Evolutionary conservation across 2,329 filamentous ascomycete species (phyloP).

Genomic region (Decorospora gaudefroyi): DNA sequence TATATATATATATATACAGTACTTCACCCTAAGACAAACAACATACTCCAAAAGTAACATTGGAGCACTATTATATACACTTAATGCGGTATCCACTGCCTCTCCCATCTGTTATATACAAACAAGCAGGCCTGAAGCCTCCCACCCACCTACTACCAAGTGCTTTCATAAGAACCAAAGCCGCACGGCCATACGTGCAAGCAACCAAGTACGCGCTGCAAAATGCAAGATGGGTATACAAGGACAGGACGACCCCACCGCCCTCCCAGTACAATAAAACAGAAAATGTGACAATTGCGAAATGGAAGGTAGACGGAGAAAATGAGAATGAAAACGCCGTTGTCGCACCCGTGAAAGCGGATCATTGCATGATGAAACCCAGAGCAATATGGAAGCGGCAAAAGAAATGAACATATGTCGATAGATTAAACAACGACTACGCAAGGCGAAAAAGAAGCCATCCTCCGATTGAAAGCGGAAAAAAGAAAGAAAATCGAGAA

Average conservation of each 20-base stretch:
- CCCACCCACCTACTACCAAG: not conserved
- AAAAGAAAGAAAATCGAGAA: constrained; percentile 6
- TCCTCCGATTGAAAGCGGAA: not conserved
- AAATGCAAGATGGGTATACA: constrained; percentile 46
- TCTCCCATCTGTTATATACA: constrained; percentile 27
- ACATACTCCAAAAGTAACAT: constrained; percentile 6
- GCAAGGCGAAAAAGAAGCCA: constrained; percentile 5
- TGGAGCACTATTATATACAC: constrained; percentile 6
- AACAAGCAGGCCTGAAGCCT: constrained; percentile 22
- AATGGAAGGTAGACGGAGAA: constrained; percentile 1
- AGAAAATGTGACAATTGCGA: constrained; percentile 10
- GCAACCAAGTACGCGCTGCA: constrained; percentile 10
- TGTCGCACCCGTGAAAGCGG: not conserved
- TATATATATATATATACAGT: too few species aligned
- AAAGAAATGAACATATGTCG: constrained; percentile 11
- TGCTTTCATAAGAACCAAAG: too few species aligned
- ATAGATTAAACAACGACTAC: constrained; percentile 19
- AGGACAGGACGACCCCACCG: constrained; percentile 29
- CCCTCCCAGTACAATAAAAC: constrained; percentile 23
- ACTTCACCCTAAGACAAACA: not conserved
- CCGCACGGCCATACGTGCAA: too few species aligned
- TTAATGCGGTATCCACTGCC: not conserved
- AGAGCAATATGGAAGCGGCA: not conserved
- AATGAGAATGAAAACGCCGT: not conserved
- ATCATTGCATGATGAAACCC: not conserved